phyloP scores from a whole-genome alignment of 805 yeast species.

The Metschnikowia cerradonensis region DNA sequence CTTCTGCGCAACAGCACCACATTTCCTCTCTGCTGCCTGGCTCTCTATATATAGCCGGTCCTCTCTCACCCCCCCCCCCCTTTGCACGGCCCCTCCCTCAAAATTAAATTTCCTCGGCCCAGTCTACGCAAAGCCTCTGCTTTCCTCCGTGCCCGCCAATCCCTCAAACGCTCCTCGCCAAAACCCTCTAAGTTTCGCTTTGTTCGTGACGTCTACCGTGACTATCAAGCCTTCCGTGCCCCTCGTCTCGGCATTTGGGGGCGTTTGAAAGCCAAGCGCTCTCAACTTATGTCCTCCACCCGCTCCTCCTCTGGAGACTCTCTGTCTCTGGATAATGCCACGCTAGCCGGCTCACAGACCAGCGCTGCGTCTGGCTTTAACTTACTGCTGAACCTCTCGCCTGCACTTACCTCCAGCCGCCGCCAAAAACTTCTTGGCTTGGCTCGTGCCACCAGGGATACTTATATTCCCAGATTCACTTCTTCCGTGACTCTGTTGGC shows the following conservation, averaged over 20 bases:
- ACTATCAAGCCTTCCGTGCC: conserved; percentile 27
- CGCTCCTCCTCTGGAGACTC: neutral
- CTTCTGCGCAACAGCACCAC: conserved; percentile 1
- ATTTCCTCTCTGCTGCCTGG: neutral
- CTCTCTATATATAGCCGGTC: neutral
- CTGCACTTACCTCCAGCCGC: conserved; percentile 21
- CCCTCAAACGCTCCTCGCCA: conserved; percentile 14
- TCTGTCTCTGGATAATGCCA: conserved; percentile 1
- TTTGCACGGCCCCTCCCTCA: neutral
- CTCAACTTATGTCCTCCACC: conserved; percentile 13
- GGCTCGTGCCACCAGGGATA: conserved; percentile 53
- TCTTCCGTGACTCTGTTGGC: conserved; percentile 48
- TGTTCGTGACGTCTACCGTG: conserved; percentile 29
- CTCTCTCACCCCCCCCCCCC: neutral
- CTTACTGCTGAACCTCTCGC: conserved; percentile 2
- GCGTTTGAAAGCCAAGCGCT: conserved; percentile 12
- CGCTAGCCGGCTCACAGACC: neutral
- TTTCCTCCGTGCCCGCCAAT: conserved; percentile 12
- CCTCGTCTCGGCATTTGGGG: conserved; percentile 16
- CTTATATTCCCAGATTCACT: conserved; percentile 50
- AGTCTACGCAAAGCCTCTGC: conserved; percentile 12
- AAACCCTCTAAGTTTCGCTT: conserved; percentile 22
- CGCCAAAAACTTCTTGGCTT: conserved; percentile 48
- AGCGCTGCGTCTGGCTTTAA: conserved; percentile 1
- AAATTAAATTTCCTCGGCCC: conserved; percentile 12